Evolutionary conservation across 2,329 filamentous ascomycete species (phyloP), one percentile per base, ranked within the genome.

Genomic region (Clarireedia hainanense): DNA sequence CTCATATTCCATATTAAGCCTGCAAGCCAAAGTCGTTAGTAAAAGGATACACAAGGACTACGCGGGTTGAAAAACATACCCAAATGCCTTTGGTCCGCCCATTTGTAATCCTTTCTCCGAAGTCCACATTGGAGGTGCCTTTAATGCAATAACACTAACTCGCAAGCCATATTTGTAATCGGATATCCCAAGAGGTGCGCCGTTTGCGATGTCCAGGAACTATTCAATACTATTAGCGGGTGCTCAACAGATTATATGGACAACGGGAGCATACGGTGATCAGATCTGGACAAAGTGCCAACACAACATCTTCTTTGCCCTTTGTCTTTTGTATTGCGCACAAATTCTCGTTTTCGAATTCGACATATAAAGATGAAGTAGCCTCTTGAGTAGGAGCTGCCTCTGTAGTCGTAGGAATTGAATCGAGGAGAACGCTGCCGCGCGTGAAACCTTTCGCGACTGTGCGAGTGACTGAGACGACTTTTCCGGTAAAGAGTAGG

Each of bases 121-220:
- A 5, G 60, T 77, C 78, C 78, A 81, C 10, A 78, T 60, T 0
- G 76, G 75, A 56, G 77, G 75, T 1, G 75, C 74, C 2, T 76
- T 70, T 34, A 80, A 67, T 0, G 71, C 77, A 57, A 80, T 74
- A 0, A 80, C 77, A 34, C 66, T 74, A 0, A 80, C 77, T 4
- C 72, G 68, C 2, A 80, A 60, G 0, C 78, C 78, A 53, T 80
- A 81, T 9, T 77, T 70, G 30, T 78, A 66, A 24, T 80, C 76
- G 14, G 75, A 73, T 0, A 76, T 75, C 0, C 76, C 76, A 4
- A 80, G 70, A 0, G 76, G 76, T 49, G 76, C 75, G 0, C 77
- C 76, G 48, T 78, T 75, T 17, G 70, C 69, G 37, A 68, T 71
- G 61, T 79, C 77, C 3, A 73, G 51, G 23, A 74, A 67, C 15